These are phyloP conservation scores for Phialemoniopsis sp. DNA, from an alignment of 2,329 filamentous ascomycete species.

Conservation along the genomic window DNA sequence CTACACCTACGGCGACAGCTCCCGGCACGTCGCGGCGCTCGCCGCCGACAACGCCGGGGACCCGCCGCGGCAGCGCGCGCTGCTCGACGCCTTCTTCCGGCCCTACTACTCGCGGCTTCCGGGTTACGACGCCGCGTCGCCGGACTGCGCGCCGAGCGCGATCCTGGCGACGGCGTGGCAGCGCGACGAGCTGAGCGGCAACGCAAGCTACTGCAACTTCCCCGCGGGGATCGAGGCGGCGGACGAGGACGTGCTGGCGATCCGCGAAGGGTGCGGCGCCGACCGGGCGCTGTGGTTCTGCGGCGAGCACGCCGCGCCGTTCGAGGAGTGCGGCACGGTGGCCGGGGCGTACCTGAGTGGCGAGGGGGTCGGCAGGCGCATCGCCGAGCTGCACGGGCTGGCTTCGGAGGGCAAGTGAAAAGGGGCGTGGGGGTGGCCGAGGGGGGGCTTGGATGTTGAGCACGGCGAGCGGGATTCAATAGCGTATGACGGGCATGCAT, in stretches of 20 bases:
- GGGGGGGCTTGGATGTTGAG: no score
- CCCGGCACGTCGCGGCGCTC: conserved; percentile 21
- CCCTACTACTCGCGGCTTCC: conserved; percentile 62
- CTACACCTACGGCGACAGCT: conserved; percentile 44
- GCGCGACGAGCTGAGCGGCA: conserved; percentile 60
- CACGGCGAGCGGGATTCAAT: no score
- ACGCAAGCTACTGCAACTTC: conserved; percentile 67
- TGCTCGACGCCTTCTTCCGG: conserved; percentile 40
- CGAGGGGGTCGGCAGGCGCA: conserved; percentile 26
- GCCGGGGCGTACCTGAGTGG: conserved; percentile 65
- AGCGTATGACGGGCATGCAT: no score
- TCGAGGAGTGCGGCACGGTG: conserved; percentile 60
- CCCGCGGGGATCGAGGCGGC: conserved; percentile 49
- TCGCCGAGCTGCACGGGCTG: not conserved
- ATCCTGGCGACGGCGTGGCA: conserved; percentile 63
- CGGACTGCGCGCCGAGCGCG: conserved; percentile 46
- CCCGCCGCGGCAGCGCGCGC: conserved; percentile 10
- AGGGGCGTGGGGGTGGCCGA: no score
- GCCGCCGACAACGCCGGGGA: conserved; percentile 3
- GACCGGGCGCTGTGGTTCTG: conserved; percentile 58
- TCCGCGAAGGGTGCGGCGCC: conserved; percentile 39
- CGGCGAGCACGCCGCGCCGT: conserved; percentile 64
- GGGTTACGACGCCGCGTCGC: conserved; percentile 38
- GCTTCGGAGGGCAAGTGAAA: not conserved
- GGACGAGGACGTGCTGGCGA: conserved; percentile 50